Evolutionary conservation across 2,329 filamentous ascomycete species (phyloP), one percentile per base, ranked within the genome.

Genomic region (Colletotrichum navitas): DNA sequence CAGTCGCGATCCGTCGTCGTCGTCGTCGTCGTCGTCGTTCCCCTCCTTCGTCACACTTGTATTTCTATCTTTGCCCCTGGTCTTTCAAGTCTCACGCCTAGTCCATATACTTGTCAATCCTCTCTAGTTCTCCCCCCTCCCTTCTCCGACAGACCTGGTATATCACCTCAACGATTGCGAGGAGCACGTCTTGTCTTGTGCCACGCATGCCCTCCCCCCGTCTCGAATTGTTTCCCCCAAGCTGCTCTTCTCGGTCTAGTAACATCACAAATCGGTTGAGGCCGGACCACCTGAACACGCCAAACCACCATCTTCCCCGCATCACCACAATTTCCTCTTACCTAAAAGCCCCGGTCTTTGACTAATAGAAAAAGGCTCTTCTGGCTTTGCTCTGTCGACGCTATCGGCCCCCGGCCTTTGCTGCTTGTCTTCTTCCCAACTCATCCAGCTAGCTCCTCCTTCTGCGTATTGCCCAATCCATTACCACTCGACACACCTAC

Each of bases 301-400:
- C 68, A 74, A 72, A 73, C 64, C 70, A 75, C 73, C 76, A 75
- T 55, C 76, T 83, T 82, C 82, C 82, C 82, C 82, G 81, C 82
- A 83, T 81, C 78, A 74, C 79, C 75, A 79, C 78, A 79, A 72
- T 76, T 77, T 81, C 74, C 75, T 81, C 77, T 86, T 85, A 85
- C 84, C 83, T 85, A 85, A 85, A 78, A 82, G 74, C 72, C 75
- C 75, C 76, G 72, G 75, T 72, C 72, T 75, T 83, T 85, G 83
- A 85, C 84, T 85, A 85, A 85, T 82, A 83, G 79, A 82, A 84
- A 84, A 72, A 47, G 70, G 6, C 49, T 47, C 59, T 55, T 72
- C 60, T 66, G 70, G 66, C 70, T 72, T 34, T 71, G 61, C 62
- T 58, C 62, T 62, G 39, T 66, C 39, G 66, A 62, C 61, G 34